Base-by-base conservation (phyloP, 2,329 filamentous ascomycete genomes). In the Fusarium foetens region DNA sequence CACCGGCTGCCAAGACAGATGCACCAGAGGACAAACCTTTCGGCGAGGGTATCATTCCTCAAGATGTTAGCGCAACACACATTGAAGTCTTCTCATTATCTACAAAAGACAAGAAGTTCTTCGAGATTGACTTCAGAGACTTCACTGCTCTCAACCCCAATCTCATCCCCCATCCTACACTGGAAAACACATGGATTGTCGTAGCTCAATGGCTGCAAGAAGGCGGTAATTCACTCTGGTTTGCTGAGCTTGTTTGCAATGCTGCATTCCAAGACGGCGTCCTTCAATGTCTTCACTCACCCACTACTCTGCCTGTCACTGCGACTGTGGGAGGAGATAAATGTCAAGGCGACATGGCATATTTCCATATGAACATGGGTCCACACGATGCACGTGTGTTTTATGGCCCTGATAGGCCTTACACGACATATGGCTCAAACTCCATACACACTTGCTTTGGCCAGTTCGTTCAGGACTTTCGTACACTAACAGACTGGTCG, bases 341-440 rank as follows among this genome's bases (percentile, higher is more conserved):
- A 12, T 90, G 88, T 72, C 72, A 80, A 9, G 85, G 82, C 4
- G 80, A 86, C 5, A 66, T 87, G 10, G 78, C 76, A 2, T 82
- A 80, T 62, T 80, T 87, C 49, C 75, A 36, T 71, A 84, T 66
- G 61, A 86, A 83, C 66, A 75, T 84, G 23, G 89, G 89, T 0
- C 88, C 89, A 0, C 88, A 88, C 70, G 89, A 91, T 73, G 88
- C 87, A 2, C 83, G 89, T 9, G 85, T 89, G 14, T 88, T 90
- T 72, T 86, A 85, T 63, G 88, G 87, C 0, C 88, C 88, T 0
- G 76, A 83, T 0, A 79, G 72, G 3, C 86, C 88, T 0, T 87
- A 86, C 61, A 81, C 84, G 3, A 78, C 88, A 8, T 91, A 86
- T 62, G 88, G 88, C 5, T 88, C 87, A 13, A 89, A 89, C 70